Percentiles rank a stretch among this genome's conserved stretches.
Evolutionary conservation across 257 asterid genomes (phyloP).

Genomic region (Prunella vulgaris): DNA sequence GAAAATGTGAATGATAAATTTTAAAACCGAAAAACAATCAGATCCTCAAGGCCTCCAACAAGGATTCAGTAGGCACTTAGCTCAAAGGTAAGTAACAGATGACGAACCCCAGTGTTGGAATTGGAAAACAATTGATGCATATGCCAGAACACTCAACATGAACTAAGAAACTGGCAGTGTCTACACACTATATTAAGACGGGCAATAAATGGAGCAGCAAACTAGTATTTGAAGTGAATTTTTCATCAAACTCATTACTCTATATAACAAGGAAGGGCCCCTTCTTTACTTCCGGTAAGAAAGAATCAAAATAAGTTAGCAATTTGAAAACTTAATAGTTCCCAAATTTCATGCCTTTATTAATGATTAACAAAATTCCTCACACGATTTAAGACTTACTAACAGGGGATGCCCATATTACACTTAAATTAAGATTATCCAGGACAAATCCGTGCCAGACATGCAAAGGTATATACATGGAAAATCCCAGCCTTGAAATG

Average conservation of each 20-base stretch:
- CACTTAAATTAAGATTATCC: not conserved
- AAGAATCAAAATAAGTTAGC: not conserved
- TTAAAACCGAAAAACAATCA: conserved; percentile 10
- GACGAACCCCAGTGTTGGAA: conserved; percentile 4
- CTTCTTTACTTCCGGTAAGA: not conserved
- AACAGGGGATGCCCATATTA: not conserved
- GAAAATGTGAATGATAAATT: not conserved
- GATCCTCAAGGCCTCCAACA: not conserved
- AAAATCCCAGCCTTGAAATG: not conserved
- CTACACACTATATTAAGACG: not conserved
- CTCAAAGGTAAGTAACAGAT: conserved; percentile 3
- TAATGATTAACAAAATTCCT: not conserved
- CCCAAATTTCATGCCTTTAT: conserved; percentile 6
- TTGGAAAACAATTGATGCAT: not conserved
- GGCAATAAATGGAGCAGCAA: not conserved
- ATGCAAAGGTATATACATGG: no score
- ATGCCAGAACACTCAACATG: not conserved
- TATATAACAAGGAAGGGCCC: not conserved
- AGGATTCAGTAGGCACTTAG: not conserved
- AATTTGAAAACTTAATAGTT: not conserved
- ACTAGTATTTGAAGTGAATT: not conserved
- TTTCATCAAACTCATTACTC: not conserved
- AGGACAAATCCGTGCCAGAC: not conserved
- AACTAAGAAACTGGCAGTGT: not conserved
- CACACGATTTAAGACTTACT: not conserved